Percentiles rank a stretch among this genome's conserved stretches.
Evolutionary conservation across 306 rosid species (phyloP).

Genomic region (Trifolium fragiferum): DNA sequence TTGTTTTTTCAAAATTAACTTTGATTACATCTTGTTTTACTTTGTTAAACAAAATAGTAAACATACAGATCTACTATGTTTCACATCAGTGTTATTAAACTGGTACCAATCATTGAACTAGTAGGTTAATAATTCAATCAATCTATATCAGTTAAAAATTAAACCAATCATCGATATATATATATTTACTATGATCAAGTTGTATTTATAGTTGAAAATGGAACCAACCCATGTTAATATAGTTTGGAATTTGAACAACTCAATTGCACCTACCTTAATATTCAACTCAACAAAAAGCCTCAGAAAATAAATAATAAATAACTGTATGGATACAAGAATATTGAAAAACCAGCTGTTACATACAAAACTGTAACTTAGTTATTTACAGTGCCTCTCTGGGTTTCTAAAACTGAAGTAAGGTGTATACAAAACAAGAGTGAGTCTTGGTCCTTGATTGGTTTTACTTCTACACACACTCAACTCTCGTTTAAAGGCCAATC

Average conservation of each 20-base stretch:
- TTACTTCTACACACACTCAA: background rate
- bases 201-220: no score
- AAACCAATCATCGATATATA: no score
- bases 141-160: no score
- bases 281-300: background rate
- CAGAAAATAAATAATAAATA: background rate
- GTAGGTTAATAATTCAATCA: no score
- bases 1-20: no score
- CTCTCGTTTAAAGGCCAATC: background rate
- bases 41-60: background rate
- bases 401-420: slow-evolving; percentile 47
- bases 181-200: no score
- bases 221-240: no score
- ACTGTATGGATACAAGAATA: slow-evolving; percentile 31
- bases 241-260: no score
- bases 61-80: background rate
- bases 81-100: background rate
- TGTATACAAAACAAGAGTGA: slow-evolving; percentile 48
- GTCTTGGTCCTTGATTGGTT: slow-evolving; percentile 13
- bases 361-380: slow-evolving; percentile 38
- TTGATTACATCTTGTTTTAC: background rate
- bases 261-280: no score
- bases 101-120: background rate
- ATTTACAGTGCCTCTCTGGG: slow-evolving; percentile 59
- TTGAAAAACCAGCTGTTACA: slow-evolving; percentile 33